Evolutionary conservation across 2,329 filamentous ascomycete genomes (phyloP).

Genomic region (Trematosphaeria pertusa): DNA sequence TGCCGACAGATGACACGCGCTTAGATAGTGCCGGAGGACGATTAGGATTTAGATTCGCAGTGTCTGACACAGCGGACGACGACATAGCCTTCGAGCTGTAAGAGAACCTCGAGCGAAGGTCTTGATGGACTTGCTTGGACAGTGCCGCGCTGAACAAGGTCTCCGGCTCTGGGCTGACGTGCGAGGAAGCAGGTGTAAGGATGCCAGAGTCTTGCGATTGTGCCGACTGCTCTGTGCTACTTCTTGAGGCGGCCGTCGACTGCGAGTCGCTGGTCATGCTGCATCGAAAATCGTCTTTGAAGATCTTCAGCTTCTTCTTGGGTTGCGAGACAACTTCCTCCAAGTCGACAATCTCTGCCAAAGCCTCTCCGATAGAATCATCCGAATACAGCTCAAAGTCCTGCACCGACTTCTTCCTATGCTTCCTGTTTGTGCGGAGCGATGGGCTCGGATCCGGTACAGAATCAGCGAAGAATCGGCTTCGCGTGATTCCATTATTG

Average conservation of each 20-base stretch:
- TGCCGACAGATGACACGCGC: background rate
- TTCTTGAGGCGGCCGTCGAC: conserved; percentile 33
- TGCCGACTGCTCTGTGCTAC: conserved; percentile 33
- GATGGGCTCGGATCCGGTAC: conserved; percentile 51
- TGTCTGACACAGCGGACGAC: background rate
- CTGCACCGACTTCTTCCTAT: conserved; percentile 38
- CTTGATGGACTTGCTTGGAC: conserved; percentile 36
- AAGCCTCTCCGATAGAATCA: conserved; percentile 55
- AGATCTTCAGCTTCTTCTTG: conserved; percentile 43
- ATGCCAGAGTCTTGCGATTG: conserved; percentile 24
- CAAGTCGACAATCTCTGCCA: conserved; percentile 45
- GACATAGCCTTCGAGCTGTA: conserved; percentile 25
- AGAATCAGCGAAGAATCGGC: conserved; percentile 53
- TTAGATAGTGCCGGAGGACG: background rate
- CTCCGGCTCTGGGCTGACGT: conserved; percentile 35
- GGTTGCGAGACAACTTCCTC: conserved; percentile 37
- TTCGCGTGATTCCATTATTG: conserved; percentile 45
- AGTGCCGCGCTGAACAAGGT: conserved; percentile 33
- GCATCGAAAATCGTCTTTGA: conserved; percentile 32
- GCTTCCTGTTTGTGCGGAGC: conserved; percentile 42
- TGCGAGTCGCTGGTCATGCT: conserved; percentile 33
- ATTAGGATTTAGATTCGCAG: background rate
- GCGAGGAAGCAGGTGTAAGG: conserved; percentile 42
- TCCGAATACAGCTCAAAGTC: conserved; percentile 58
- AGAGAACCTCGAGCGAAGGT: conserved; percentile 40